Conservation (phyloP, 2,329 filamentous ascomycete species). For the Cladorrhinum sp. region DNA sequence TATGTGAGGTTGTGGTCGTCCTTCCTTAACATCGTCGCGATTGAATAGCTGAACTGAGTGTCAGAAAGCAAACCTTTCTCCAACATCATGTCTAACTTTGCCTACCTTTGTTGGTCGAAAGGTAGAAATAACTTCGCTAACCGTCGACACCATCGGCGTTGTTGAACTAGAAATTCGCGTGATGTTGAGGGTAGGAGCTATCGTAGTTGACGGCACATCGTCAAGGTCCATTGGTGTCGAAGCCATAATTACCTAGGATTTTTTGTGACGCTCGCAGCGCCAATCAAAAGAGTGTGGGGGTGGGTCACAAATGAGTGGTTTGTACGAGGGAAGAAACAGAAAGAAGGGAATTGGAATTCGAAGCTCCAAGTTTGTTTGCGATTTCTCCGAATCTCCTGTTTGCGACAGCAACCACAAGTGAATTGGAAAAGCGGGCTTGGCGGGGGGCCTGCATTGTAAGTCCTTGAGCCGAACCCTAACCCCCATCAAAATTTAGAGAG, state of each 20-base stretch:
- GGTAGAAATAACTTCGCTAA: constrained; percentile 72
- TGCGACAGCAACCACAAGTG: background rate
- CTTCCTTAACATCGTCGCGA: constrained; percentile 54
- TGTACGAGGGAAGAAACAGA: background rate
- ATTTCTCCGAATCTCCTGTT: background rate
- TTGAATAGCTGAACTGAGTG: constrained; percentile 51
- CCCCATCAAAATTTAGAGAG: background rate
- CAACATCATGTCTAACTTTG: background rate
- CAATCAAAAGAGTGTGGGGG: background rate
- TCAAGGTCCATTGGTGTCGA: constrained; percentile 59
- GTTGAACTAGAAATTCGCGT: constrained; percentile 42
- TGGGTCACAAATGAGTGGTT: background rate
- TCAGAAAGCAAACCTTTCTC: background rate
- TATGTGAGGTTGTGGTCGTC: constrained; percentile 58
- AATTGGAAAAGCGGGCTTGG: constrained; percentile 26
- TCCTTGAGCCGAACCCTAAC: background rate
- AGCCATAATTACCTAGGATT: constrained; percentile 39
- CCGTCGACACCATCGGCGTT: constrained; percentile 53
- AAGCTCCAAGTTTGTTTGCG: background rate
- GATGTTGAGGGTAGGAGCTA: constrained; percentile 47
- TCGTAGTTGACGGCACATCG: constrained; percentile 39
- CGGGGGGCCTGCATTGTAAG: too few relatives aligned
- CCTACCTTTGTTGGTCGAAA: constrained; percentile 78
- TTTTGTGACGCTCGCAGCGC: background rate
- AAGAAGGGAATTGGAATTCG: background rate